Percentiles rank a stretch among this genome's conserved stretches.
Conservation (phyloP, 768 basidiomycete genomes). For the Podaxis mareebaensis region DNA sequence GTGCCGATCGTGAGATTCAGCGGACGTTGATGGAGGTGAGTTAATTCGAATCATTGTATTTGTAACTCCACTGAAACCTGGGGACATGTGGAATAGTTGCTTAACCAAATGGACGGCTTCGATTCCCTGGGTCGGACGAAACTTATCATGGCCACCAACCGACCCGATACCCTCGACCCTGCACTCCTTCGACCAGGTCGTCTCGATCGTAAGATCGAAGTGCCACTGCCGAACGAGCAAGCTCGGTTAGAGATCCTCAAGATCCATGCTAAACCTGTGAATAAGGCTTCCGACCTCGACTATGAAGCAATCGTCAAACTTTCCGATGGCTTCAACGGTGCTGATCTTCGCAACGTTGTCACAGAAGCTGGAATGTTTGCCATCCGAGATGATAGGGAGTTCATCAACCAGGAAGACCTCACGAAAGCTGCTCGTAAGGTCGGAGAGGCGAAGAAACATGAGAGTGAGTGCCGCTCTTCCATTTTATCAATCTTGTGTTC, state of each 20-base stretch:
- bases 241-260: conserved; percentile 95
- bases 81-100: conserved; percentile 52
- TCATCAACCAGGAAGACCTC: conserved; percentile 91
- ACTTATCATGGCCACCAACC: conserved; percentile 99
- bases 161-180: conserved; percentile 97
- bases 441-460: conserved; percentile 96
- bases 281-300: conserved; percentile 94
- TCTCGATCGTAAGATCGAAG: conserved; percentile 96
- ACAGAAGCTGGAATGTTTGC: conserved; percentile 99
- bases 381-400: conserved; percentile 92
- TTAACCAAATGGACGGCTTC: conserved; percentile 99
- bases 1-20: conserved; percentile 98
- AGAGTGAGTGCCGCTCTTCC: conserved; percentile 56
- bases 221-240: conserved; percentile 96
- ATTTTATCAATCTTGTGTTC: not conserved
- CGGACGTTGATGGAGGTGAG: conserved; percentile 92
- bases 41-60: not conserved
- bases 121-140: conserved; percentile 95
- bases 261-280: conserved; percentile 92
- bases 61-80: not conserved
- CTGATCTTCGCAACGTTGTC: conserved; percentile 92
- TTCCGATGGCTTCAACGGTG: conserved; percentile 93
- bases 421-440: conserved; percentile 96
- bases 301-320: conserved; percentile 99
- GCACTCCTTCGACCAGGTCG: conserved; percentile 95